Base-by-base conservation (phyloP, 352 stramenopile genomes). In the Globisporangium polare region DNA sequence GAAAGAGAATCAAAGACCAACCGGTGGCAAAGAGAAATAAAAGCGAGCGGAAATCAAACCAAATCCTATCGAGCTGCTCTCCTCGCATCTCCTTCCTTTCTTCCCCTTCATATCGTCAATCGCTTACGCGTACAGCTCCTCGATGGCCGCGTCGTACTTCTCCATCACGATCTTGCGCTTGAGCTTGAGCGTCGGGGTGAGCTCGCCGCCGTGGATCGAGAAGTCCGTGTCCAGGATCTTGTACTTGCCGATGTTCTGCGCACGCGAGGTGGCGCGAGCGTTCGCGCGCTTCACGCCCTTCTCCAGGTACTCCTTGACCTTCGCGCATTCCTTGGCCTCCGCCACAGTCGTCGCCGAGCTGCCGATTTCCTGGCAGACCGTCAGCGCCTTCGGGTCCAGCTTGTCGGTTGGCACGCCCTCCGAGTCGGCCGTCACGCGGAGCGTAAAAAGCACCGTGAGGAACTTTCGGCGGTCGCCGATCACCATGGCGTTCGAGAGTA, bases 121-220 rank as follows among this genome's bases (percentile, higher is more conserved):
- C 18, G 27, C 59, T 75, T 87, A 90, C 33, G 70, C 69, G 74
- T 98, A 98, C 33, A 98, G 73, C 39, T 69, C 65, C 27, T 98
- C 92, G 50, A 98, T 93, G 33, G 90, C 55, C 35, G 91, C 74
- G 7, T 74, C 77, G 74, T 98, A 97, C 76, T 98, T 98, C 57
- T 98, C 85, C 31, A 89, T 59, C 55, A 97, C 92, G 42, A 97
- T 51, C 67, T 89, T 89, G 58, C 95, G 91, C 86, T 98, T 98
- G 43, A 98, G 75, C 77, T 99, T 99, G 62, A 99, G 79, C 65
- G 96, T 99, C 37, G 96, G 93, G 52, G 95, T 98, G n/a, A 99
- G 77, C 67, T 98, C 95, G 60, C 92, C 89, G 47, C 78, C 89
- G 49, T 69, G 65, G 42, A 98, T 90, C 39, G 83, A 95, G 63